phyloP scores from a whole-genome alignment of 2,329 filamentous ascomycete genomes.

The Phoma herbarum region DNA sequence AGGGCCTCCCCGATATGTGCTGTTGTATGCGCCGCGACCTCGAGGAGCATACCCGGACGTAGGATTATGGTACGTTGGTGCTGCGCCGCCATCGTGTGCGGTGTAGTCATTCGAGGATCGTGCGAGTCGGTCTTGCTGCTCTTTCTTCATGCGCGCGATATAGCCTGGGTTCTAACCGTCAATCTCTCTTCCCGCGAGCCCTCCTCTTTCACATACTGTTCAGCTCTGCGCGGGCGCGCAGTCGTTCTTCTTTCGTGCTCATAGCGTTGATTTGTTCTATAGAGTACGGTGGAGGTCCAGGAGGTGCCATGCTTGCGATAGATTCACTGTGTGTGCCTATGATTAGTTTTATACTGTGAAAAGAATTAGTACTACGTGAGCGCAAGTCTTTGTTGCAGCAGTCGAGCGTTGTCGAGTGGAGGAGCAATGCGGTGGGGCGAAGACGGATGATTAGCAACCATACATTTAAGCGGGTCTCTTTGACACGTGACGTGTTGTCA shows the following conservation, averaged over 20 bases:
- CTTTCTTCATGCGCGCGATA: conserved; percentile 33
- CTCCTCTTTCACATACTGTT: conserved; percentile 37
- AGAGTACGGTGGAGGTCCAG: conserved; percentile 39
- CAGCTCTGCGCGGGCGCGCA: conserved; percentile 38
- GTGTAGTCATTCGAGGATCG: conserved; percentile 17
- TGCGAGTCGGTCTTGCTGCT: conserved; percentile 27
- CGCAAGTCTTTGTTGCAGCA: conserved; percentile 17
- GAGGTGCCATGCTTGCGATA: conserved; percentile 30
- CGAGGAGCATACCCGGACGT: conserved; percentile 3
- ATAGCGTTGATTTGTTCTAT: conserved; percentile 37
- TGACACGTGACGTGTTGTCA: conserved; percentile 6
- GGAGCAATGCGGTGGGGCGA: conserved; percentile 13
- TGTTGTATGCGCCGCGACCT: conserved; percentile 10
- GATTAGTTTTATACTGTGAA: conserved; percentile 15
- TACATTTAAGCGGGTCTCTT: background rate
- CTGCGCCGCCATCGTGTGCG: conserved; percentile 3
- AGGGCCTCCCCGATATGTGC: conserved; percentile 3
- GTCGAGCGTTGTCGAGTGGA: conserved; percentile 1
- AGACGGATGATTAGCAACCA: background rate
- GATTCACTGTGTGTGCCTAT: conserved; percentile 12
- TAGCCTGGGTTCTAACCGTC: conserved; percentile 29
- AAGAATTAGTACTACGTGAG: conserved; percentile 23
- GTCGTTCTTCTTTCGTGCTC: conserved; percentile 29
- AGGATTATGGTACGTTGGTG: conserved; percentile 1
- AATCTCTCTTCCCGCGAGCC: conserved; percentile 6